Percentiles rank a stretch among this genome's conserved stretches.
phyloP scores from a whole-genome alignment of 2,329 filamentous ascomycete species.

The Aureobasidium sp. region DNA sequence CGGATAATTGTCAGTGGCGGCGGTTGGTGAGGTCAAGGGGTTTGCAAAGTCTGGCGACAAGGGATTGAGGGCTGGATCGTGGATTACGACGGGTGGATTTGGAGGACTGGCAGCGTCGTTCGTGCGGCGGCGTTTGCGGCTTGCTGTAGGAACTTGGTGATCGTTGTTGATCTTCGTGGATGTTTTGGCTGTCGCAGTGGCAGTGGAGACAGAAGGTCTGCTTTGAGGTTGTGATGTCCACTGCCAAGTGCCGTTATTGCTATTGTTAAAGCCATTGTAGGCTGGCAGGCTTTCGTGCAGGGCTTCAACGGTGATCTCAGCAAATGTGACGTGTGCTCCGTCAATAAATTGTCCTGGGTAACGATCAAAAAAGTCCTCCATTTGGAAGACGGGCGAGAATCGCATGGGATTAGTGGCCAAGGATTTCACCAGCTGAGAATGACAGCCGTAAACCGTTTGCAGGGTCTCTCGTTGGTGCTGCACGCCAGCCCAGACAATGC shows the following conservation, averaged over 20 bases:
- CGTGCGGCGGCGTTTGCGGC: constrained; percentile 13
- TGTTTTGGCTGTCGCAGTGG: neutral
- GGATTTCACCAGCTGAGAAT: constrained; percentile 70
- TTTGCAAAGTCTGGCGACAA: neutral
- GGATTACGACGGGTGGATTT: constrained; percentile 11
- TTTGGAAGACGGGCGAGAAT: constrained; percentile 72
- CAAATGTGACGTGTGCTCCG: constrained; percentile 64
- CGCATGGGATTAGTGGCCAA: constrained; percentile 62
- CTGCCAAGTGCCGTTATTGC: constrained; percentile 6
- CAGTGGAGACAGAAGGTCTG: neutral
- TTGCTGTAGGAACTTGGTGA: neutral
- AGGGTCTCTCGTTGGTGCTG: constrained; percentile 75
- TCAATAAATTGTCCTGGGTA: constrained; percentile 69
- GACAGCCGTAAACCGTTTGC: constrained; percentile 70
- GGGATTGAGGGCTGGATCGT: constrained; percentile 9
- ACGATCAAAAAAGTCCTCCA: constrained; percentile 82
- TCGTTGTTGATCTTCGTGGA: neutral
- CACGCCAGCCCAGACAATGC: constrained; percentile 68
- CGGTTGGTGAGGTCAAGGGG: constrained; percentile 4
- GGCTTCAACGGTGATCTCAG: constrained; percentile 58
- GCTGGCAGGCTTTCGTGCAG: constrained; percentile 32
- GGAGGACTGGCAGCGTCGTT: constrained; percentile 8
- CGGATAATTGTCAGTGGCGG: neutral
- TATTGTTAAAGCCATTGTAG: constrained; percentile 15
- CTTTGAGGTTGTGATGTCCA: constrained; percentile 3